Evolutionary conservation across 208 protist genomes (phyloP), one percentile per base, ranked within the genome.

Genomic region (Crithidia brevicula): DNA sequence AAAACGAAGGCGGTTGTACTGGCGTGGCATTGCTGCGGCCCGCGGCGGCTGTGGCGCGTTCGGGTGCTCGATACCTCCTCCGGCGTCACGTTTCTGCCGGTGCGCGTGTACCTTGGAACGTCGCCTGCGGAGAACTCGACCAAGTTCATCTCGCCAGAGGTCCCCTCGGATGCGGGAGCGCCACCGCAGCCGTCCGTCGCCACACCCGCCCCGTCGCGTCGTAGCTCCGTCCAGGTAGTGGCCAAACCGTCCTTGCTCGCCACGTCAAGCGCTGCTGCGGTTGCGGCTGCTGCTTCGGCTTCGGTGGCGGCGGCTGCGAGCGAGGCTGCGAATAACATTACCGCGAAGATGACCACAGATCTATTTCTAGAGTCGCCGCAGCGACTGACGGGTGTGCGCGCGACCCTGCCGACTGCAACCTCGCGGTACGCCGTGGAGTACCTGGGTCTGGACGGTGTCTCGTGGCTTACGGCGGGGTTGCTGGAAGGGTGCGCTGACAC

Each of bases 391-490:
- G 67, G 70, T 22, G 79, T 93, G 16, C 53, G 77, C 4, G 85
- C 83, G 8, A 25, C 51, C 0, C 67, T 96, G 46, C 87, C 87
- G 5, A 36, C 22, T 27, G 69, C 78, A 4, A 33, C 49, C 3
- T 58, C 77, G 4, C 58, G 66, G 40, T 94, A 87, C 76, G 68
- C 64, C 8, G 85, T 93, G 22, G 88, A 96, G 74, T 80, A 82
- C 34, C 86, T 91, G 23, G 85, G 74, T 20, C 71, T 81, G n/a
- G 88, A 93, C 47, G 79, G 82, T 31, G 58, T 72, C 27, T 81
- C 77, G 28, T 96, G 90, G 90, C 65, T 85, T 18, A 28, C 60
- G 7, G 64, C 88, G 25, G 62, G 77, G 4, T 54, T 74, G 11
- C 40, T 94, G 25, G 46, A 78, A 27, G 81, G 81, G 40, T 30